Evolutionary conservation across 2,329 filamentous ascomycete species (phyloP), one percentile per base, ranked within the genome.

Genomic region (Xylariaceae sp.): DNA sequence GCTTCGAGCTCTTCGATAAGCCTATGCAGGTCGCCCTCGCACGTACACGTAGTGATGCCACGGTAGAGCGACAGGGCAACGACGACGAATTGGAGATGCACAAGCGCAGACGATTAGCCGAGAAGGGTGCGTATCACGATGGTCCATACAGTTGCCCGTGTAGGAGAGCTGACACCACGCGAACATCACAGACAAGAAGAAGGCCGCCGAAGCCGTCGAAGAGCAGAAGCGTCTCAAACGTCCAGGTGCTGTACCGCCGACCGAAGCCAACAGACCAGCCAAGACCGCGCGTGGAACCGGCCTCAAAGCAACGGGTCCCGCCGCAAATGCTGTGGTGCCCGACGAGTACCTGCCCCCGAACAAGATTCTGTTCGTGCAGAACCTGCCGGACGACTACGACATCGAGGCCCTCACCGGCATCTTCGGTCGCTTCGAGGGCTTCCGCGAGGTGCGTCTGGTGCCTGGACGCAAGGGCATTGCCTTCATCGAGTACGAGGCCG

Each of bases 301-400:
- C 26, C 79, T 91, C 69, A 94, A 94, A 63, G 79, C 87, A 4
- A 85, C 84, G 1, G 81, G 79, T 43, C 76, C 81, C 41, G 75
- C 81, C 4, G 73, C 81, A 1, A 74, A 83, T 3, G 76, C 85
- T 9, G 84, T 89, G 41, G 83, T 97, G 15, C 89, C 90, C n/a
- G 93, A 97, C 76, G 93, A 98, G 68, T 97, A 95, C 65, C 79
- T 97, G 3, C 91, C 91, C 3, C 91, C 93, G 28, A 97, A 97
- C 78, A 96, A 95, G 72, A 95, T 89, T 52, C 78, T 98, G 28
- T 95, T 97, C 69, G 73, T 97, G 47, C 89, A 94, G 69, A 91
- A 97, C 56, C 68, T 98, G 28, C 90, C 93, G 8, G 87, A 91
- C 49, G 86, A 89, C 50, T 89, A 87, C 66, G 86, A 87, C 63